These are phyloP conservation scores for Auricularia cornea DNA, from an alignment of 768 basidiomycete species.

Conservation along the genomic window DNA sequence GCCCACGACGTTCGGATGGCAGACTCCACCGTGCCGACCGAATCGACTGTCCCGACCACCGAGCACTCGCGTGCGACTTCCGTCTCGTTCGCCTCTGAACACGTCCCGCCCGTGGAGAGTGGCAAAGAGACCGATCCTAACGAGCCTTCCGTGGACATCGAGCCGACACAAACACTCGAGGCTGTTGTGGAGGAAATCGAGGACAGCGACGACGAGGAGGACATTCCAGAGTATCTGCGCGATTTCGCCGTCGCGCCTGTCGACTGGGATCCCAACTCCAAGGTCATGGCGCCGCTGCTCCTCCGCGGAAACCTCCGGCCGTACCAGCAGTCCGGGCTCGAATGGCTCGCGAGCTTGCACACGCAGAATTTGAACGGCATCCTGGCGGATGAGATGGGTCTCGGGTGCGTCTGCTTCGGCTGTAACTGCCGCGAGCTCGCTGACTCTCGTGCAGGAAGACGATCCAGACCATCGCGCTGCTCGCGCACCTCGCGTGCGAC, in stretches of 20 bases:
- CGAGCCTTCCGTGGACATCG: too few relatives aligned
- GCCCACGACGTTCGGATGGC: too few relatives aligned
- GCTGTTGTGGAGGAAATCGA: background rate
- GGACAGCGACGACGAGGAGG: background rate
- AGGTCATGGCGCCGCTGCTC: conserved; percentile 58
- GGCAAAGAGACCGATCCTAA: too few relatives aligned
- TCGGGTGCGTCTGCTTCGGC: conserved; percentile 53
- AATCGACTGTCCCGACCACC: too few relatives aligned
- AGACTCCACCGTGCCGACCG: too few relatives aligned
- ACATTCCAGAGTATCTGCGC: conserved; percentile 37
- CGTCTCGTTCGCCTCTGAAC: too few relatives aligned
- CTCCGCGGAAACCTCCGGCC: conserved; percentile 83
- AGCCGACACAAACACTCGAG: too few relatives aligned
- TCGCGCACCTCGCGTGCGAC: conserved; percentile 89
- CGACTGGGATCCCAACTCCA: conserved; percentile 52
- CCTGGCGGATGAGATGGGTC: conserved; percentile 89
- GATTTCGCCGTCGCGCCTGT: conserved; percentile 66
- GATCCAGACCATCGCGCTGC: conserved; percentile 88
- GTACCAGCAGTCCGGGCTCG: conserved; percentile 87
- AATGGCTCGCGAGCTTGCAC: conserved; percentile 90
- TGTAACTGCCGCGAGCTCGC: background rate
- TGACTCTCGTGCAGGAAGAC: conserved; percentile 57
- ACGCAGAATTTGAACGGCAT: conserved; percentile 74
- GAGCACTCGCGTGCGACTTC: too few relatives aligned
- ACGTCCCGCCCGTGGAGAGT: too few relatives aligned